phyloP scores from a whole-genome alignment of 371 early-diverging fungal genomes.

The Nematocida displodere region DNA sequence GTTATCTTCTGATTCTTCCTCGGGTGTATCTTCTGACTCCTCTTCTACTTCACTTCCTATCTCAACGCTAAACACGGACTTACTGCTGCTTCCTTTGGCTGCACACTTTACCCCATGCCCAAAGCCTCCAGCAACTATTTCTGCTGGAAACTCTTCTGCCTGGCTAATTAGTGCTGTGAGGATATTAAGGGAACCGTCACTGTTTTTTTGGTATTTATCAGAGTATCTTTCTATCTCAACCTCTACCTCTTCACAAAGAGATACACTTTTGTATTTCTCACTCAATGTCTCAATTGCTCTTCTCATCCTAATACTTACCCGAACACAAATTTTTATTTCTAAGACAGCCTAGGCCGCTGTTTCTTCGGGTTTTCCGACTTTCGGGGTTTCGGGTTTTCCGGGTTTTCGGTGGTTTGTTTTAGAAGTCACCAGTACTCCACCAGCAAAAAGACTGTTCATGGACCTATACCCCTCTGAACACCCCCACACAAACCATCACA shows the following conservation, averaged over 20 bases:
- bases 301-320: constrained; percentile 1
- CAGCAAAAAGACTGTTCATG: too few species aligned
- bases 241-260: background rate
- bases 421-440: too few species aligned
- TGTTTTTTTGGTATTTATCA: constrained; percentile 6
- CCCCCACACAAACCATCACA: too few species aligned
- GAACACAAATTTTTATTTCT: background rate
- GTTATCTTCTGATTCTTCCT: constrained; percentile 38
- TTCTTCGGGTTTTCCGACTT: too few species aligned
- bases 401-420: background rate
- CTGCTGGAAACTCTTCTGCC: constrained; percentile 36
- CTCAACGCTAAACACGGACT: constrained; percentile 8
- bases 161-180: constrained; percentile 2
- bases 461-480: too few species aligned
- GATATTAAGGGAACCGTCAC: constrained; percentile 14
- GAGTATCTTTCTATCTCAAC: background rate
- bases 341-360: background rate
- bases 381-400: too few species aligned
- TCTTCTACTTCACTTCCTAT: constrained; percentile 38
- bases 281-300: constrained; percentile 5
- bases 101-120: constrained; percentile 42
- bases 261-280: constrained; percentile 6
- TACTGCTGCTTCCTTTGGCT: background rate
- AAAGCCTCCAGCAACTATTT: constrained; percentile 33
- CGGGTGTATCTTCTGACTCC: constrained; percentile 14